These are phyloP conservation scores for Phytophthora megakarya DNA, from an alignment of 352 stramenopile genomes.

Conservation along the genomic window DNA sequence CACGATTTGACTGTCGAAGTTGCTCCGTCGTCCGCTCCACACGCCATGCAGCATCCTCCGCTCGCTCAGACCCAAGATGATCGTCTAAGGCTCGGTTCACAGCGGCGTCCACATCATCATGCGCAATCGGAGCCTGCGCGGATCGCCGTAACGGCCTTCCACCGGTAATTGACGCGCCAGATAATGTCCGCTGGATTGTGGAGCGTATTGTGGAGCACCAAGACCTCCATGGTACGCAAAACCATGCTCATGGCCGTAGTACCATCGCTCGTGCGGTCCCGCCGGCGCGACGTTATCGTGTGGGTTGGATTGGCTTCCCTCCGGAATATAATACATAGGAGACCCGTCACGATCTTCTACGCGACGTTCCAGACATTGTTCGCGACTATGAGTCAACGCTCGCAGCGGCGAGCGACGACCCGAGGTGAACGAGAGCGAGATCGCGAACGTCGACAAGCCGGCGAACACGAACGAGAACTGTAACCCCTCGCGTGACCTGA, in stretches of 20 bases:
- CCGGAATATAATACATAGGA: constrained; percentile 10
- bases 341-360: not conserved
- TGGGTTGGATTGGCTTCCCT: constrained; percentile 4
- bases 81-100: no score
- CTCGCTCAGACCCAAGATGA: no score
- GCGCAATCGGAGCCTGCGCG: not conserved
- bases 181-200: constrained; percentile 7
- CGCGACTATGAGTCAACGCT: not conserved
- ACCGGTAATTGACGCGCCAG: constrained; percentile 5
- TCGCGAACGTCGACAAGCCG: no score
- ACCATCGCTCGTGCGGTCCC: not conserved
- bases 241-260: not conserved
- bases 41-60: no score
- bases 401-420: not conserved
- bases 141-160: not conserved
- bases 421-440: not conserved
- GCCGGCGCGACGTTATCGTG: not conserved
- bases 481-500: no score
- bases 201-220: constrained; percentile 12
- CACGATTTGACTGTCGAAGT: no score
- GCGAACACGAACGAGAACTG: no score
- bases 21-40: no score
- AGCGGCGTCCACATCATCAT: no score
- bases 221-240: not conserved
- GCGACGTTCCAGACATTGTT: constrained; percentile 6